Conservation (phyloP, 2,329 filamentous ascomycete genomes). For the Stemphylium vesicarium region DNA sequence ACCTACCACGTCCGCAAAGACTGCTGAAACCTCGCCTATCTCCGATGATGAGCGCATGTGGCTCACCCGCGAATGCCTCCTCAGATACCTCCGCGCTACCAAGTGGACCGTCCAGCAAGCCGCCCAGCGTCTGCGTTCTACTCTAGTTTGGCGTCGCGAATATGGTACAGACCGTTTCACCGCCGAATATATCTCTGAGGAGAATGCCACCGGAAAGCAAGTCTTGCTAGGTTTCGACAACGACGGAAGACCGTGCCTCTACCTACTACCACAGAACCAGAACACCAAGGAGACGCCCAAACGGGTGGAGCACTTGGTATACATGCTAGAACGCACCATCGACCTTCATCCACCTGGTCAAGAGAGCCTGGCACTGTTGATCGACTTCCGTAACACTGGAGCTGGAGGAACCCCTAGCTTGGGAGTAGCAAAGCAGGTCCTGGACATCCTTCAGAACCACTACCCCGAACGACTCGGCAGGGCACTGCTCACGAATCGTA, state of each 20-base stretch:
- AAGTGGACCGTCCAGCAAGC: constrained; percentile 82
- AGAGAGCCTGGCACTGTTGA: constrained; percentile 84
- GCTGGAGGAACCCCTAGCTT: constrained; percentile 78
- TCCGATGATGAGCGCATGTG: constrained; percentile 84
- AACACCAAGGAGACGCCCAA: constrained; percentile 87
- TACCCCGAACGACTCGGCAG: constrained; percentile 91
- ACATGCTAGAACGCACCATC: constrained; percentile 89
- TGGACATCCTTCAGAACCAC: constrained; percentile 91
- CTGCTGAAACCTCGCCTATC: constrained; percentile 66
- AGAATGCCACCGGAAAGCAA: constrained; percentile 98
- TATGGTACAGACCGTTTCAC: constrained; percentile 80
- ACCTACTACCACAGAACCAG: constrained; percentile 86
- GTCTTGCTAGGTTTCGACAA: constrained; percentile 87
- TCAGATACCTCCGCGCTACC: constrained; percentile 90
- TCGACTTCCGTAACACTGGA: constrained; percentile 87
- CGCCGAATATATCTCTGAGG: constrained; percentile 84
- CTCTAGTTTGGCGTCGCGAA: constrained; percentile 86
- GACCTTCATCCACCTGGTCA: constrained; percentile 87
- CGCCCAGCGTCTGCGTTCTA: constrained; percentile 78
- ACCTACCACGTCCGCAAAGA: constrained; percentile 66
- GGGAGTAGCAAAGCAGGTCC: constrained; percentile 78
- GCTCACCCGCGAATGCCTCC: constrained; percentile 88
- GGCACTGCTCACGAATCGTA: constrained; percentile 88
- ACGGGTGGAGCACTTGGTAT: constrained; percentile 93
- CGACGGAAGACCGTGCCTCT: constrained; percentile 83